Base-by-base conservation (phyloP, 169 alveolate genomes). In the Eimeria acervulina region DNA sequence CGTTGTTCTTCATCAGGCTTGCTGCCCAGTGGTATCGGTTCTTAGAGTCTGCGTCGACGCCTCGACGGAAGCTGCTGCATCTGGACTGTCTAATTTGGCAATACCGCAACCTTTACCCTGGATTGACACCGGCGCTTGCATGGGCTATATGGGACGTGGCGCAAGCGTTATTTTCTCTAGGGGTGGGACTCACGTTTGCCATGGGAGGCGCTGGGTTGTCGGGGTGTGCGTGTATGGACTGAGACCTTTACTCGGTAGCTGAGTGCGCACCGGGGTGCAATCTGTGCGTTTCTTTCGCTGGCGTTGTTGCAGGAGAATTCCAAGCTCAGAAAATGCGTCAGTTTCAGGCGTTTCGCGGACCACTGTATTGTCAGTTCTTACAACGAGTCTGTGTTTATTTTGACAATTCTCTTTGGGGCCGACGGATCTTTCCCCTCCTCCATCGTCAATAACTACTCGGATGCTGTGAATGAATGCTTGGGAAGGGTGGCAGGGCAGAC, bases 141-240 rank as follows among this genome's bases (percentile, higher is more conserved):
- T 92, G 96, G 96, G 88, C 96, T 2, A 85, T 92, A 44, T 68
- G 88, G 66, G 83, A 59, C 23, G 70, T 92, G 3, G 96, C 93
- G 42, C 92, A 78, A 28, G 76, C 91, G 85, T 33, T 92, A 3
- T 90, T 92, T 23, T 47, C 91, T 26, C 6, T 83, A 28, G 52
- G 28, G 74, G 91, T 83, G 59, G 31, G 91, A 66, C n/a, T 26
- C 1, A 17, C 63, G 31, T 23, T 40, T 7, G 12, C 59, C 55
- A 7, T 59, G 3, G 68, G 19, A 15, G 68, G 68, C n/a, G 26
- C 68, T 4, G 68, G 68, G 68, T 59, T 59, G 68, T 51, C 7
- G 7, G 81, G 10, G n/a, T 70, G 47, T 7, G 26, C 28, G 68
- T 21, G 19, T 59, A 59, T 59, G 28, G 7, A 36, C 44, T 70